Conservation (phyloP, 2,329 filamentous ascomycete genomes). For the Cryphonectria radicalis region DNA sequence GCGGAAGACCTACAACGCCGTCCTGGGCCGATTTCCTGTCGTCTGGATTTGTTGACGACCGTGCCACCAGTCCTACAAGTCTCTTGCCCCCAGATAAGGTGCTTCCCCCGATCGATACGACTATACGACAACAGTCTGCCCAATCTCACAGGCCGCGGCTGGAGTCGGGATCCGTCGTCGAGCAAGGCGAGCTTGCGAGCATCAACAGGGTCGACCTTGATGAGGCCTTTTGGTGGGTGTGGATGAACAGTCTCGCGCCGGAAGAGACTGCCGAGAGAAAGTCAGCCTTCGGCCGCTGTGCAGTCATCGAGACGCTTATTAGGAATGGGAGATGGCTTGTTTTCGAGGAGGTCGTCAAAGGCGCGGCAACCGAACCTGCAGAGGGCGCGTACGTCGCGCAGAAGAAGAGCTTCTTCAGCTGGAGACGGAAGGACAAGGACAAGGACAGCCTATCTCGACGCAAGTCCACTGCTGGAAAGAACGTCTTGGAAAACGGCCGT, state of each 20-base stretch:
- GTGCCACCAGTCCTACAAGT: conserved; percentile 64
- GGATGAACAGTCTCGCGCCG: conserved; percentile 91
- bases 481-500: conserved; percentile 52
- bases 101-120: conserved; percentile 79
- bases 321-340: conserved; percentile 85
- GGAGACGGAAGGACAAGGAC: conserved; percentile 70
- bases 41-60: conserved; percentile 84
- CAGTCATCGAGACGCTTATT: conserved; percentile 87
- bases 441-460: conserved; percentile 57
- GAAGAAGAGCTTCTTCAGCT: conserved; percentile 94
- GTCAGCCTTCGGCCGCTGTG: conserved; percentile 90
- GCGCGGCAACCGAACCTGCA: conserved; percentile 82
- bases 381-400: conserved; percentile 89
- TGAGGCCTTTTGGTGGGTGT: conserved; percentile 99
- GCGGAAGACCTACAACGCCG: conserved; percentile 84
- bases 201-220: conserved; percentile 86
- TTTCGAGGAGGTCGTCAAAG: conserved; percentile 95
- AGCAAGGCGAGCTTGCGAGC: conserved; percentile 92
- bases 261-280: conserved; percentile 88
- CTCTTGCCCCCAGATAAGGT: conserved; percentile 90
- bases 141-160: conserved; percentile 79
- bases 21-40: conserved; percentile 99
- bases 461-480: conserved; percentile 68
- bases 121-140: conserved; percentile 77
- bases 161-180: conserved; percentile 70